Evolutionary conservation across 495 filamentous ascomycete genomes (phyloP).

Genomic region (Viridothelium virens): DNA sequence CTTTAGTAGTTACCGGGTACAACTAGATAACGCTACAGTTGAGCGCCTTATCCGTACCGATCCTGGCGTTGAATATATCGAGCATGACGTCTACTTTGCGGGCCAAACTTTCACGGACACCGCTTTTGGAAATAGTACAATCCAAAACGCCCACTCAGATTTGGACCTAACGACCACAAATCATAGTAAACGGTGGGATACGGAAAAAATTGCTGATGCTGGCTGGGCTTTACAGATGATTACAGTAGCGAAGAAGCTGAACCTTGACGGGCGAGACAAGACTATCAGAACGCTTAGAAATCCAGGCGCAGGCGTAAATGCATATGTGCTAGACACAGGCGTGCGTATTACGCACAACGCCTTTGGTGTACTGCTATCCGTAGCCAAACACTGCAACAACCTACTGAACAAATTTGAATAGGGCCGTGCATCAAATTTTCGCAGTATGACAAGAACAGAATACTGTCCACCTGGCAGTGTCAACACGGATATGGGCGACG

Average conservation of each 20-base stretch:
- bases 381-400: neutral
- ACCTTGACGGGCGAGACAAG: neutral
- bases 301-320: neutral
- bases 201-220: neutral
- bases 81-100: neutral
- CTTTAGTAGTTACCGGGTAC: neutral
- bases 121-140: neutral
- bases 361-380: neutral
- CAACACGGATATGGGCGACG: neutral
- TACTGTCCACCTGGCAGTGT: neutral
- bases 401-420: neutral
- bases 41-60: neutral
- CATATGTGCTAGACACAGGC: slow-evolving; percentile 1
- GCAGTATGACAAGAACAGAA: neutral
- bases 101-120: neutral
- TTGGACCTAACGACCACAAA: neutral
- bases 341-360: neutral
- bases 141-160: neutral
- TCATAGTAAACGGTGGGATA: neutral
- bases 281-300: neutral
- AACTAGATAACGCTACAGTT: neutral
- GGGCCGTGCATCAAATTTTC: slow-evolving; percentile 5
- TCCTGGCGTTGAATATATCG: slow-evolving; percentile 2
- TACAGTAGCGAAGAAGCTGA: neutral
- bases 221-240: neutral